Evolutionary conservation across 805 yeast genomes (phyloP), one percentile per base, ranked within the genome.

Genomic region (Candida easanensis): DNA sequence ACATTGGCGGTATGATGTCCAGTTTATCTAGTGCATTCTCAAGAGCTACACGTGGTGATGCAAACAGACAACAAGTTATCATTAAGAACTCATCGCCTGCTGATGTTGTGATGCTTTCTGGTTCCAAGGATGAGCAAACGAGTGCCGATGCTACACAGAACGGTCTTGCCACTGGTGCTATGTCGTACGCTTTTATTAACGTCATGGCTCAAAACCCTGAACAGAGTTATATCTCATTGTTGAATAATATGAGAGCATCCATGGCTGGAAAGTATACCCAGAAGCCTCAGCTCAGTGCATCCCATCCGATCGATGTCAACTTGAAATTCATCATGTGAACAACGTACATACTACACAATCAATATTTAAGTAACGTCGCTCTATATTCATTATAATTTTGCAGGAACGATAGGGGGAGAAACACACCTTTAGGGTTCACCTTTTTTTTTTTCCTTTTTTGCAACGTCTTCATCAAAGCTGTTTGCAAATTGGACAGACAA

Each of bases 121-220:
- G 89, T 4, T 83, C 89, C 59, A 82, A 80, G 56, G 89, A 83
- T 61, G 73, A 73, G 21, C 89, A 55, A 40, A 58, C 64, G 17
- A 43, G 52, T 43, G 89, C 89, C 5, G 89, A 83, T 58, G 80
- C 89, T 0, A 65, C 66, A 10, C 82, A 80, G 52, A 76, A 73
- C 16, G 86, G 86, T 9, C 58, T 60, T n/a, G 74, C 79, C 25
- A 82, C 89, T 0, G 89, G 89, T 39, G 89, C 89, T 8, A 80
- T 83, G 82, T 79, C 85, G 34, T 82, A 76, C 65, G 80, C 88
- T 1, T 82, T 84, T 53, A 70, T 82, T 40, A 66, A 68, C 42
- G 88, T 82, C 13, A 66, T 83, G 73, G 59, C 65, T 23, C 66
- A 70, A 35, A 70, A 74, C 49, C 77, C 80, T 7, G 65, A 71